Base-by-base conservation (phyloP, 345 rosid species). In the Citrus trifoliata region DNA sequence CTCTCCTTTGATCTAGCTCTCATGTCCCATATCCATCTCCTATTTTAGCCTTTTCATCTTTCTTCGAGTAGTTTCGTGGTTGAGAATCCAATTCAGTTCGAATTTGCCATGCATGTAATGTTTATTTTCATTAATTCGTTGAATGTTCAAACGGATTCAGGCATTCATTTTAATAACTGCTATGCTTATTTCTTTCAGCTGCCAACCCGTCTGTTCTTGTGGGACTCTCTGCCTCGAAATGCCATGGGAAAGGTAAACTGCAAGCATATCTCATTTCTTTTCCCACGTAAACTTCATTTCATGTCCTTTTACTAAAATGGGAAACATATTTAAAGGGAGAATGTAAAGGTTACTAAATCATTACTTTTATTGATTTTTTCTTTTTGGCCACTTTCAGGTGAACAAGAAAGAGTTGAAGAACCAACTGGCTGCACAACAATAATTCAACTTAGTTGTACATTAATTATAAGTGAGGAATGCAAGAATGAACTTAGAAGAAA, bases 241-340 rank as follows among this genome's bases (percentile, higher is more conserved):
- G 98, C 99, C 28, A 96, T 96, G 99, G 98, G 99, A 80, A 96
- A 96, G 98, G 98, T 96, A 68, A 75, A 24, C 21, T 68, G 32
- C 65, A 37, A 22, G 6, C 81, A 61, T 59, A 1, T 63, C 69
- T 40, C 18, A 51, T 30, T 35, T 67, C 55, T n/a, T 18, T 35
- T 38, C 22, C 3, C 30, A 25, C 40, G 46, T 37, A 67, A 7
- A 63, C 28, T 24, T n/a, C 1, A 10, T 63, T 67, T 10, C 61
- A 48, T 60, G n/a, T 75, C 30, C 73, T 72, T 33, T 68, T 10
- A 37, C 32, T 35, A 18, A 14, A 46, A 16, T 4, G 22, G n/a
- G 38, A 73, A 13, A 27, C 67, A 25, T 8, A 16, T 46, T 51
- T 60, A 40, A 18, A 65, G 46, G 25, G 32, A 30, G 38, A 70